phyloP scores from a whole-genome alignment of 805 yeast genomes.

The Yarrowia hollandica region DNA sequence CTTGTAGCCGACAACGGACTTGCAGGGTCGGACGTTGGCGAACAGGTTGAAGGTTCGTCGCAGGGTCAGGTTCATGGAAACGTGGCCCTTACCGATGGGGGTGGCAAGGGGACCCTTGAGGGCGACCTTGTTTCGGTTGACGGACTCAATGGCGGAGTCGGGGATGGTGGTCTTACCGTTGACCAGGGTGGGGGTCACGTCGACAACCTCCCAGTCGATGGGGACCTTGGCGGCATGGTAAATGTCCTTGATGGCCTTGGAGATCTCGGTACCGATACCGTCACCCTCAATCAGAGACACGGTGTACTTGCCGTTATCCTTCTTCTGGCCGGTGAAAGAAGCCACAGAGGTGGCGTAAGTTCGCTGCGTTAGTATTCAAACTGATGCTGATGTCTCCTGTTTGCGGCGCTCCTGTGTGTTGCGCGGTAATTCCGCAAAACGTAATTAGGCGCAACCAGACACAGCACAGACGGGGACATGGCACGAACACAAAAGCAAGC shows the following conservation, averaged over 20 bases:
- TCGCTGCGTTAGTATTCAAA: slow-evolving; percentile 31
- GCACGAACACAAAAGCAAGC: too few species aligned
- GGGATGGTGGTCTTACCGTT: slow-evolving; percentile 95
- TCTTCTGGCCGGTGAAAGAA: slow-evolving; percentile 45
- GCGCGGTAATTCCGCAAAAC: too few species aligned
- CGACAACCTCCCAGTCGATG: slow-evolving; percentile 95
- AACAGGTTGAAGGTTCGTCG: slow-evolving; percentile 95
- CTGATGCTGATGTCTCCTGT: too few species aligned
- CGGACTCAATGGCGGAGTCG: slow-evolving; percentile 84
- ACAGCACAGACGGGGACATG: too few species aligned
- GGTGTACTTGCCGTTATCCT: slow-evolving; percentile 69
- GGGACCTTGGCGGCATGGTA: slow-evolving; percentile 95
- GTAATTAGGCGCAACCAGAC: too few species aligned
- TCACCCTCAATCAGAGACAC: slow-evolving; percentile 98
- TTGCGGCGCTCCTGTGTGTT: too few species aligned
- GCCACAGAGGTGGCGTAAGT: slow-evolving; percentile 44
- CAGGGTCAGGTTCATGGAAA: slow-evolving; percentile 92
- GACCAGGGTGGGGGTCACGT: slow-evolving; percentile 88
- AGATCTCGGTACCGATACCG: slow-evolving; percentile 96
- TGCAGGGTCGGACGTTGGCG: slow-evolving; percentile 97
- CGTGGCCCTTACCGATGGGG: slow-evolving; percentile 98
- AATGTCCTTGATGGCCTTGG: slow-evolving; percentile 89
- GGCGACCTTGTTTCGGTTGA: slow-evolving; percentile 90
- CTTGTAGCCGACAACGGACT: slow-evolving; percentile 87
- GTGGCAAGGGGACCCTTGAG: slow-evolving; percentile 98